Percentiles rank a stretch among this genome's conserved stretches.
Evolutionary conservation across 495 filamentous ascomycete genomes (phyloP).

Genomic region (Podospora fimiseda): DNA sequence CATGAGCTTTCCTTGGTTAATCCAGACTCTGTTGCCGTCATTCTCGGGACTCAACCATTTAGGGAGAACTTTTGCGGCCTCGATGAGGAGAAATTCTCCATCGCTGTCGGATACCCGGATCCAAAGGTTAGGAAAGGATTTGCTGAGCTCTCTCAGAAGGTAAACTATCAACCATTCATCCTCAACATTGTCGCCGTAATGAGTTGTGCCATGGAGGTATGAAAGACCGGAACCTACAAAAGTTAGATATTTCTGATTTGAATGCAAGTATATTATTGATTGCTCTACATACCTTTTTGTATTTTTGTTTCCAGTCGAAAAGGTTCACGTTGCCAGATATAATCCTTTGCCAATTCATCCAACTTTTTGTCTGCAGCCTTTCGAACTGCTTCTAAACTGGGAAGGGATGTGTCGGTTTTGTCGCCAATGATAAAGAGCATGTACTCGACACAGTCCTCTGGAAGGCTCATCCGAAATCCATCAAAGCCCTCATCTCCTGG

Average conservation of each 20-base stretch:
- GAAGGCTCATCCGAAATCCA: constrained; percentile 65
- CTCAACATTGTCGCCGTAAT: constrained; percentile 88
- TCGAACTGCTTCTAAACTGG: constrained; percentile 63
- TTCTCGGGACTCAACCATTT: constrained; percentile 90
- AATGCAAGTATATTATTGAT: neutral
- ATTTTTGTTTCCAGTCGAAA: constrained; percentile 56
- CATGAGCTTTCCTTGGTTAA: constrained; percentile 63
- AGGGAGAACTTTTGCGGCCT: constrained; percentile 83
- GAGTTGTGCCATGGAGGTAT: constrained; percentile 63
- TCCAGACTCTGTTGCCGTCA: constrained; percentile 79
- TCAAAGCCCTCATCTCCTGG: constrained; percentile 44
- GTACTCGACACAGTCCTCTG: constrained; percentile 88
- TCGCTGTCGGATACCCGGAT: constrained; percentile 76
- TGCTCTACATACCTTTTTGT: constrained; percentile 53
- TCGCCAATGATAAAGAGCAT: constrained; percentile 64
- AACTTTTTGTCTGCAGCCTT: constrained; percentile 56
- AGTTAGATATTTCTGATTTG: neutral
- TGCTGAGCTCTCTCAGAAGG: constrained; percentile 75
- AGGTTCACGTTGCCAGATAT: constrained; percentile 89
- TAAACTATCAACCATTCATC: constrained; percentile 98
- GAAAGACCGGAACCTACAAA: constrained; percentile 28
- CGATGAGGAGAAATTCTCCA: constrained; percentile 91
- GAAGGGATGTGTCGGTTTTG: constrained; percentile 38
- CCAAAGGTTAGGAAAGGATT: constrained; percentile 69
- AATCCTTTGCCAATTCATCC: constrained; percentile 62